Base-by-base conservation (phyloP, 2,329 filamentous ascomycete species). In the Cercospora sp. region DNA sequence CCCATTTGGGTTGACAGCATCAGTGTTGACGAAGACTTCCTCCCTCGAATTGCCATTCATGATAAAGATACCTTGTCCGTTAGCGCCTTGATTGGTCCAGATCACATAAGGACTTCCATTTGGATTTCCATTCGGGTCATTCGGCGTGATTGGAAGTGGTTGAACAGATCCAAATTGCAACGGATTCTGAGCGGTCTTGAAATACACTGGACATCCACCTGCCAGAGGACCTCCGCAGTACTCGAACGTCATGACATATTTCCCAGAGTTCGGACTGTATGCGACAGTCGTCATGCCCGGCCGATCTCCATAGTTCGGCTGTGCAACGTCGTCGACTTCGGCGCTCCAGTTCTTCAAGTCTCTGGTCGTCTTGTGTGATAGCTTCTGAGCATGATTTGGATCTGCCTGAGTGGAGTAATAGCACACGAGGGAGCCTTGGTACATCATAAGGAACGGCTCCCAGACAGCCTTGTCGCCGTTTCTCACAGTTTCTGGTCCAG, bases 201-300 rank as follows among this genome's bases (percentile, higher is more conserved):
- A 86, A 79, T 84, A 84, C 16, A 86, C 77, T 32, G 68, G 68
- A 62, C 66, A 69, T 28, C 66, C 1, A 85, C 82, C 8, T 3
- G 84, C 82, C 77, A 84, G 85, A 0, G 80, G 80, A 63, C 81
- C 72, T 73, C 84, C 84, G 58, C 86, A 86, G 70, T 85, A 87
- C 76, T 91, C 89, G 76, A 90, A 90, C 6, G 84, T 82, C 81
- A 88, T 86, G 34, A 40, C 34, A 16, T 40, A 40, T 2, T 40
- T 40, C 13, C 88, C 88, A 10, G 34, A 40, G 34, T 40, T 40
- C 2, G 34, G 34, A 40, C 34, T 40, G 34, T 40, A 40, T 2
- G 34, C 34, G 10, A 40, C 34, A 40, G 34, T 40, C 9, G 9
- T 40, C 34, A 40, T 40, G 34, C 34, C 34, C 34, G 34, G 34